phyloP scores from a whole-genome alignment of 768 basidiomycete genomes.

The Hirschioporus abietinus region DNA sequence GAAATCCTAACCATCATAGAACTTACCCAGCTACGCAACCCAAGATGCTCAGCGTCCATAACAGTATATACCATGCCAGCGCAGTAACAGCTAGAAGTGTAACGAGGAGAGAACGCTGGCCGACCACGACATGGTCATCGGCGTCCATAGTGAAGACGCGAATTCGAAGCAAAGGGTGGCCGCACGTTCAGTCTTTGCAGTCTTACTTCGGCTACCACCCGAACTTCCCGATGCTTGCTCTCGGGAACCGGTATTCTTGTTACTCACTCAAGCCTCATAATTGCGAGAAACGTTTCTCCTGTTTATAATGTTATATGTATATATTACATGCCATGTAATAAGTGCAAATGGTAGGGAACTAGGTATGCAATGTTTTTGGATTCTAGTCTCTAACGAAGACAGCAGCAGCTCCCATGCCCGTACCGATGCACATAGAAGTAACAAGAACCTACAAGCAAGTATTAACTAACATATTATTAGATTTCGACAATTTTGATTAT shows the following conservation, averaged over 20 bases:
- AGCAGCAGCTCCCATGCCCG: conserved; percentile 85
- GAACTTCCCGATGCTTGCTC: not conserved
- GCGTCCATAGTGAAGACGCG: not conserved
- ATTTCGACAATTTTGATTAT: conserved; percentile 22
- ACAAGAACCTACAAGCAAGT: conserved; percentile 53
- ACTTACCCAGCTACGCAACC: conserved; percentile 23
- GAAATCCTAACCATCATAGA: conserved; percentile 1
- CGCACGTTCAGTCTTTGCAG: not conserved
- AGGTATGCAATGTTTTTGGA: not conserved
- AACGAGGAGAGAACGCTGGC: not conserved
- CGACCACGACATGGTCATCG: not conserved
- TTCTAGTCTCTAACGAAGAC: conserved; percentile 56
- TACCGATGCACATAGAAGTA: conserved; percentile 82
- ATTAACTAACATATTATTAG: not conserved
- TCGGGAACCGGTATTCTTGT: not conserved
- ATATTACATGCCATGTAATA: not conserved
- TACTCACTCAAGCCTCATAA: not conserved
- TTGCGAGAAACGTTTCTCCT: not conserved
- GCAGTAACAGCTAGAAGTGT: conserved; percentile 6
- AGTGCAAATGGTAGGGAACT: not conserved
- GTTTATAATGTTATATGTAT: conserved; percentile 1
- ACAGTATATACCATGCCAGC: conserved; percentile 33
- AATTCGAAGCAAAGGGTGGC: not conserved
- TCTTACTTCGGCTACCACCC: not conserved
- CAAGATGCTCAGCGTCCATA: conserved; percentile 34